phyloP scores from a whole-genome alignment of 2,329 filamentous ascomycete genomes.

The Fonsecaea monophora region DNA sequence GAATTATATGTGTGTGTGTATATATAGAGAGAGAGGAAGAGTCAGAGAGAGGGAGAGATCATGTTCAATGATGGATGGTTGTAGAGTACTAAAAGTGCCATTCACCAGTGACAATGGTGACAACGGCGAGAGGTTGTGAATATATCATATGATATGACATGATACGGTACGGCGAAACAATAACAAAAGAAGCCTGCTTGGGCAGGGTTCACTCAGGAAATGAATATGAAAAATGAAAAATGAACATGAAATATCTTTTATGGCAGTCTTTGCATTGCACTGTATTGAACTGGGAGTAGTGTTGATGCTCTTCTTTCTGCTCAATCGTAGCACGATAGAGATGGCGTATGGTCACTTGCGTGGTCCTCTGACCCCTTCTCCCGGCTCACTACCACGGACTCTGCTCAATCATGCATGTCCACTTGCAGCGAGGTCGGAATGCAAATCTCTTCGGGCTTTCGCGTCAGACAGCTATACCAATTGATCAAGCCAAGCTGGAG shows the following conservation, averaged over 20 bases:
- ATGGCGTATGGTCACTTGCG: neutral
- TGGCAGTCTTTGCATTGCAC: neutral
- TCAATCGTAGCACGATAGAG: neutral
- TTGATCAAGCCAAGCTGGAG: neutral
- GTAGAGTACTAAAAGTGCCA: too few relatives aligned
- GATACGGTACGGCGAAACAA: too few relatives aligned
- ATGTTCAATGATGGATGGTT: too few relatives aligned
- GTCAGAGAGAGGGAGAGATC: neutral
- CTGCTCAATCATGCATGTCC: neutral
- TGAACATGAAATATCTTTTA: neutral
- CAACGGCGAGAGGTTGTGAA: neutral
- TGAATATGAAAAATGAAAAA: too few relatives aligned
- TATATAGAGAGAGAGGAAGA: neutral
- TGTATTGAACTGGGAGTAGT: neutral
- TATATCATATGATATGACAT: too few relatives aligned
- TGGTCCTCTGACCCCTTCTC: neutral
- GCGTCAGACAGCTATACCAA: neutral
- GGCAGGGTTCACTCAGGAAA: too few relatives aligned
- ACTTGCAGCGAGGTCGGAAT: neutral
- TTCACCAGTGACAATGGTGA: neutral
- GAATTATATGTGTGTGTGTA: neutral
- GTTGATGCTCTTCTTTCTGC: neutral
- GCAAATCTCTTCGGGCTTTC: neutral
- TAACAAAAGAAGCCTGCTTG: too few relatives aligned
- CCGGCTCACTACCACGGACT: neutral